Evolutionary conservation across 2,329 filamentous ascomycete genomes (phyloP), one percentile per base, ranked within the genome.

Genomic region (Diplocarpon mali): DNA sequence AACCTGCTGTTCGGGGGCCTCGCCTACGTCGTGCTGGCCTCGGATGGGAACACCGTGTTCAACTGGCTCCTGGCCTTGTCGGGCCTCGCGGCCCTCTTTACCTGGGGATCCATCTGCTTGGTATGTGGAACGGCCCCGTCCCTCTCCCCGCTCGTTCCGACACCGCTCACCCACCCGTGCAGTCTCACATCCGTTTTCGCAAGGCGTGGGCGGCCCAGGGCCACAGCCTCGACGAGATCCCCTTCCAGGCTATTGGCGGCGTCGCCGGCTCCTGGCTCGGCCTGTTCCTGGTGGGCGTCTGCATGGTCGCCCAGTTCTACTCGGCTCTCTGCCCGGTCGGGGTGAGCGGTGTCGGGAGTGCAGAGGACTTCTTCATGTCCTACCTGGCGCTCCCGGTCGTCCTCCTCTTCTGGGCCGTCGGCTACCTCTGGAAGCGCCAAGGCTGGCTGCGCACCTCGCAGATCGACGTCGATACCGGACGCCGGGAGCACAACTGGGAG

Each of bases 81-180:
- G 0, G 83, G 81, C 43, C 73, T 87, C 12, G 75, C 77, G 1
- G 80, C 76, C 49, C 75, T 88, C 57, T 83, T 87, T 63, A 81
- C 82, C 20, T 88, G 83, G 83, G 78, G 74, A 28, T 80, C 71
- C 48, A 78, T 80, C 57, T 80, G 76, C 60, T 61, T 78, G 1
- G 40, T 42, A 42, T 28, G 15, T 79, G 76, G 9, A 32, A 12
- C 3, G 76, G 73, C 42, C 67, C 80, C 1, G 12, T 70, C 71
- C n/a, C 68, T 72, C 28, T 67, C 80, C 29, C 79, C 10, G 12
- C 81, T 76, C 76, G 74, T 30, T 13, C 69, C 20, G 75, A 71
- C 35, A 78, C 81, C 52, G 79, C 76, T 60, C 34, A 42, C 20
- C 28, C 5, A n/a, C 11, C 9, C 29, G 7, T 12, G 28, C 59